phyloP scores from a whole-genome alignment of 495 filamentous ascomycete species.

The Neurospora intermedia region DNA sequence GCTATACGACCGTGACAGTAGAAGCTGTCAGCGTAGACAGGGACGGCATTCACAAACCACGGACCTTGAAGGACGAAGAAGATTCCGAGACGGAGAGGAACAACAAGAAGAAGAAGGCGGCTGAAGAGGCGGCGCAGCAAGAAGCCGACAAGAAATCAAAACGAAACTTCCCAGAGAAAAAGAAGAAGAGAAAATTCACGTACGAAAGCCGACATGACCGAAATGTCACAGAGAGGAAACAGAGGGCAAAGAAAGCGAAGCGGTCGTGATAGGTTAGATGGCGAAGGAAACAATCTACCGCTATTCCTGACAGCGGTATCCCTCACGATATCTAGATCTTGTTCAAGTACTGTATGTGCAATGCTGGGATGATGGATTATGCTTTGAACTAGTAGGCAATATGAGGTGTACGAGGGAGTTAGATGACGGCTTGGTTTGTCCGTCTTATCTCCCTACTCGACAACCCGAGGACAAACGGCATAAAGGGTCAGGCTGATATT shows the following conservation, averaged over 20 bases:
- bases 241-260: slow-evolving; percentile 48
- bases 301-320: neutral
- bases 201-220: slow-evolving; percentile 80
- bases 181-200: slow-evolving; percentile 84
- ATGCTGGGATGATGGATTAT: neutral
- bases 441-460: neutral
- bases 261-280: neutral
- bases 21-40: slow-evolving; percentile 78
- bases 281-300: neutral
- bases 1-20: slow-evolving; percentile 85
- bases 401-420: neutral
- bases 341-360: neutral
- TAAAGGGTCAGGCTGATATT: neutral
- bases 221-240: slow-evolving; percentile 53
- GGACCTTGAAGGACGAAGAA: slow-evolving; percentile 34
- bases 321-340: neutral
- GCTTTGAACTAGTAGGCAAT: neutral
- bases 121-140: slow-evolving; percentile 8
- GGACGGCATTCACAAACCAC: slow-evolving; percentile 50
- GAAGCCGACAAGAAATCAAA: slow-evolving; percentile 24
- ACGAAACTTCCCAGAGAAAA: slow-evolving; percentile 30
- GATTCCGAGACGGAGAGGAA: slow-evolving; percentile 24
- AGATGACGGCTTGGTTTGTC: neutral
- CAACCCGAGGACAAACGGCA: neutral
- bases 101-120: slow-evolving; percentile 7